Percentiles rank a stretch among this genome's conserved stretches.
These are phyloP conservation scores for Silene noctiflora DNA, from an alignment of 179 eudicot species.

Conservation along the genomic window DNA sequence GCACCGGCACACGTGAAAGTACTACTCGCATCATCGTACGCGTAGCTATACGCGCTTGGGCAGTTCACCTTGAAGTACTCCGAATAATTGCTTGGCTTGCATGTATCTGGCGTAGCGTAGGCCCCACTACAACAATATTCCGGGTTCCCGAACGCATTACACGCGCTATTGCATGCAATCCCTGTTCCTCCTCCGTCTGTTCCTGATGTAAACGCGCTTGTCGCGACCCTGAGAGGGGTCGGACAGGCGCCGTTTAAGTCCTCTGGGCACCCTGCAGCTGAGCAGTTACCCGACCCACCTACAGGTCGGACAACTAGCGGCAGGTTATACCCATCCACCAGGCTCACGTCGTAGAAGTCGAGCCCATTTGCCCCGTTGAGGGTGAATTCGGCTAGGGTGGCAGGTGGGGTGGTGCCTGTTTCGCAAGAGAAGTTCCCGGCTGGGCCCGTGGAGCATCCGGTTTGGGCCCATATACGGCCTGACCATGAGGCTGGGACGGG, in stretches of 20 bases:
- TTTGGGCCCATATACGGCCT: conserved; percentile 79
- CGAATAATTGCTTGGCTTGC: conserved; percentile 56
- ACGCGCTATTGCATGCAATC: conserved; percentile 73
- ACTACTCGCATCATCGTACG: conserved; percentile 70
- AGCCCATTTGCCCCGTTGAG: conserved; percentile 51
- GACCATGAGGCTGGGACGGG: conserved; percentile 58
- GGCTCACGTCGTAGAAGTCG: conserved; percentile 81
- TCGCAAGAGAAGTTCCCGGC: conserved; percentile 45
- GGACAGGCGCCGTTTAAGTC: conserved; percentile 64
- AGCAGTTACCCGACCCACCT: conserved; percentile 55
- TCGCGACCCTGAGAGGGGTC: conserved; percentile 33
- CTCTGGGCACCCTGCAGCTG: conserved; percentile 42
- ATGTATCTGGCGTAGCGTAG: conserved; percentile 49
- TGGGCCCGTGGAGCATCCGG: conserved; percentile 45
- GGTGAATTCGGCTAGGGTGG: conserved; percentile 75
- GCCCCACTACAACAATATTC: conserved; percentile 70
- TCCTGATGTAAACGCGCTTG: not conserved
- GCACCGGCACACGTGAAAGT: conserved; percentile 61
- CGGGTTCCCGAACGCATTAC: conserved; percentile 54
- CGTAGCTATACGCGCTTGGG: conserved; percentile 72
- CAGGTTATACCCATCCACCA: conserved; percentile 80
- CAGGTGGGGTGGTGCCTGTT: conserved; percentile 66
- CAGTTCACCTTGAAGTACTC: conserved; percentile 61
- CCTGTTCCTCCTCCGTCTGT: conserved; percentile 5
- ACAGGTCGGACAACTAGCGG: conserved; percentile 48